Percentiles rank a stretch among this genome's conserved stretches.
Conservation (phyloP, 73 alveolate species). For the Paraurostyla sp. region DNA sequence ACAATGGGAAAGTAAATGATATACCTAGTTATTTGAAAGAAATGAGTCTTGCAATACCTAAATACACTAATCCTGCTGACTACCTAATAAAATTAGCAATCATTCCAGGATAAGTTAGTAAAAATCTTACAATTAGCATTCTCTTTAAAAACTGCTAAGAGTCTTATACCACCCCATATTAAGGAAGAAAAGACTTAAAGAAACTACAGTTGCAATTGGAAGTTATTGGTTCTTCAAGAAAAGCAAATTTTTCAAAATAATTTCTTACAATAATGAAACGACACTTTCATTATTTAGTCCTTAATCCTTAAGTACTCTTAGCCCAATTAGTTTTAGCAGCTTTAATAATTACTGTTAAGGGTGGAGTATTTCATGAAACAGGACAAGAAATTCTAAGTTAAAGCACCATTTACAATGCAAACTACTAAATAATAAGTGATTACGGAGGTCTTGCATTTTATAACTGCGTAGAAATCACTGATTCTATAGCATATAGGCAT, state of each 20-base stretch:
- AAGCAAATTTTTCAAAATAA: too few relatives aligned
- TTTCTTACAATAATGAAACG: too few relatives aligned
- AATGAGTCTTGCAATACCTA: slow-evolving; percentile 72
- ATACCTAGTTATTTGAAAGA: slow-evolving; percentile 1
- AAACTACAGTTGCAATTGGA: too few relatives aligned
- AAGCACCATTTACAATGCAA: background rate
- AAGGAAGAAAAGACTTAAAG: too few relatives aligned
- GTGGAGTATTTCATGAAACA: slow-evolving; percentile 15
- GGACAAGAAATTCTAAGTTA: background rate
- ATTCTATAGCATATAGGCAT: slow-evolving; percentile 22
- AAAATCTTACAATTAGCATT: background rate
- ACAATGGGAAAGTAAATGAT: slow-evolving; percentile 45
- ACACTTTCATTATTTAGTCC: too few relatives aligned
- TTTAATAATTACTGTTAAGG: too few relatives aligned
- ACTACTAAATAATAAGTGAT: background rate
- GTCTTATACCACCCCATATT: too few relatives aligned
- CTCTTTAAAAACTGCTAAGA: background rate
- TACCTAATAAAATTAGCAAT: slow-evolving; percentile 58
- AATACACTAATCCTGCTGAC: slow-evolving; percentile 81
- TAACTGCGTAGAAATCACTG: background rate
- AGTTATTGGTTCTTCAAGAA: too few relatives aligned
- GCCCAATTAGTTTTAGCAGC: too few relatives aligned
- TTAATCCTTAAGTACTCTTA: too few relatives aligned
- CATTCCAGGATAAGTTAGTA: slow-evolving; percentile 14
- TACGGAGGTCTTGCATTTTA: slow-evolving; percentile 12